phyloP scores from a whole-genome alignment of 345 rosid species.

The Citrus glauca region DNA sequence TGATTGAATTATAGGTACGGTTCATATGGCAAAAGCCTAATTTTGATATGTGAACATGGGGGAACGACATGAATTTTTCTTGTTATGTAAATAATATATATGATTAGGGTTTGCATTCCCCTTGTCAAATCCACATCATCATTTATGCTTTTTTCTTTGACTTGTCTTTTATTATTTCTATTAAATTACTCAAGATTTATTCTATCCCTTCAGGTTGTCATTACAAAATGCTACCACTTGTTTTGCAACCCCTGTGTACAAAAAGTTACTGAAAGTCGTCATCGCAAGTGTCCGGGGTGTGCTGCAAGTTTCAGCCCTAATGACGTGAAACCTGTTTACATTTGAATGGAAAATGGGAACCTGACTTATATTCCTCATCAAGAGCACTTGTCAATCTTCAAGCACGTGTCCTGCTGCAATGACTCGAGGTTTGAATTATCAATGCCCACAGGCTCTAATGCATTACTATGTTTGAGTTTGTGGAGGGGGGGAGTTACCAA shows the following conservation, averaged over 20 bases:
- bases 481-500: conserved; percentile 3
- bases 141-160: neutral
- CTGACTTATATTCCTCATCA: neutral
- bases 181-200: neutral
- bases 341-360: conserved; percentile 34
- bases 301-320: conserved; percentile 78
- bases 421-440: conserved; percentile 11
- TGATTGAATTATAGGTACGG: neutral
- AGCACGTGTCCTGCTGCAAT: neutral
- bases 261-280: conserved; percentile 65
- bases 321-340: conserved; percentile 94
- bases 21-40: neutral
- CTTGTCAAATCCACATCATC: neutral
- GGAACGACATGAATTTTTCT: neutral
- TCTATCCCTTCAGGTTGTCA: conserved; percentile 61
- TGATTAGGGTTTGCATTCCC: neutral
- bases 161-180: neutral
- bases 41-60: neutral
- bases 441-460: conserved; percentile 16
- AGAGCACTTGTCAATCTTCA: neutral
- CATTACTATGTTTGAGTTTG: conserved; percentile 10
- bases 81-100: neutral
- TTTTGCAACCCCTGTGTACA: conserved; percentile 89
- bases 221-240: conserved; percentile 93
- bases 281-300: conserved; percentile 86